Evolutionary conservation across 75 land plant species (phyloP), one percentile per base, ranked within the genome.

Genomic region (Sequoia sempervirens): DNA sequence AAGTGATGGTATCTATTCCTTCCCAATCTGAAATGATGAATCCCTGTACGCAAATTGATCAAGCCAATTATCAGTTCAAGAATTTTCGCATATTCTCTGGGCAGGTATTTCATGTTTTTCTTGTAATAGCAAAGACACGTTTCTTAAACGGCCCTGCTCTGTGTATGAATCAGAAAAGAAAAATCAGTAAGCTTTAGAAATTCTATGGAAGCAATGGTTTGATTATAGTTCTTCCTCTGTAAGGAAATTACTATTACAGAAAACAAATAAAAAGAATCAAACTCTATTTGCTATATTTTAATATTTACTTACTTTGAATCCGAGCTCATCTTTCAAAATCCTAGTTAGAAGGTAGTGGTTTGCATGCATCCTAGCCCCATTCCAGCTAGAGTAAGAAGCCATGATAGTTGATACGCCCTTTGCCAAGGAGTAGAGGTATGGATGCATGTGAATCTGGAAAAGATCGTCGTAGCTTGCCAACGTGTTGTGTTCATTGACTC

Each of bases 341-440:
- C 89, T 80, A 14, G 92, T 90, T 1, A 95, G 69, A 41, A 95
- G 93, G 87, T 58, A 89, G 45, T 75, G 81, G 56, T 96, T 78
- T 73, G 88, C 72, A 80, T 95, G 97, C 83, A 93, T 83, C 76
- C 86, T 88, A 0, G 36, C 54, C n/a, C 94, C 96, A 81, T 95
- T 95, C 98, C 98, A 96, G 85, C 96, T 95, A 70, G 95, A 89
- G 84, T 92, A 96, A 23, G 99, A 93, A 12, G 88, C 90, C 99
- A 95, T 96, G 58, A 96, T 72, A 50, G 97, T 93, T 46, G 89
- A 91, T 52, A 96, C 94, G 30, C 95, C 94, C 80, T 91, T 93
- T 17, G 89, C 72, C 38, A 96, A 83, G 83, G 95, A 92, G 82
- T 95, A 95, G 66, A 90, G 81, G 88, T 95, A 96, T 34, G 97